Evolutionary conservation across 2,329 filamentous ascomycete genomes (phyloP).

Genomic region (Penicillium sp.): DNA sequence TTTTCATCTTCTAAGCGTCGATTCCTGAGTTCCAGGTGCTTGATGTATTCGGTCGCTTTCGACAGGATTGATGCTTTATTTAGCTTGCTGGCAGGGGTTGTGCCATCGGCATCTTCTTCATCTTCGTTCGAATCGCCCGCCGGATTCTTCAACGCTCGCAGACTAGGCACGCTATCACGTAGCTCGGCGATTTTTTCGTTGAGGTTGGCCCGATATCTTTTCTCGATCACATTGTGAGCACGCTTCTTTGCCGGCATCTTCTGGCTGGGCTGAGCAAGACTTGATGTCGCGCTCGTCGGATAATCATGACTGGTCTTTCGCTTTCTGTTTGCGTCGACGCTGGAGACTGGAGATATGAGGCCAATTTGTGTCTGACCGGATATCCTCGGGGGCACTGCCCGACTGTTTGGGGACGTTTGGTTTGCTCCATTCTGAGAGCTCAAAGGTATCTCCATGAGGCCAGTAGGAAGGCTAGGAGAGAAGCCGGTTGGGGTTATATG

Average conservation of each 20-base stretch:
- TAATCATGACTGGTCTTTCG: conserved; percentile 62
- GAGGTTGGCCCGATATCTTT: conserved; percentile 89
- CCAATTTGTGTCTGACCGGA: conserved; percentile 8
- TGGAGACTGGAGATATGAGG: conserved; percentile 23
- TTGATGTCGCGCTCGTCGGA: conserved; percentile 27
- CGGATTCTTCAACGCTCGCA: conserved; percentile 66
- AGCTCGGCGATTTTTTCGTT: conserved; percentile 96
- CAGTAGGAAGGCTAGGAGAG: conserved; percentile 28
- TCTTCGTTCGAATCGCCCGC: conserved; percentile 48
- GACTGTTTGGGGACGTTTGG: not conserved
- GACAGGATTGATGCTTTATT: conserved; percentile 97
- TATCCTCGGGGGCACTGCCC: conserved; percentile 3
- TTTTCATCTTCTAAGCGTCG: conserved; percentile 78
- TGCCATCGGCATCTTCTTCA: conserved; percentile 71
- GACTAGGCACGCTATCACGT: conserved; percentile 82
- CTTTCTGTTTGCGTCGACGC: conserved; percentile 48
- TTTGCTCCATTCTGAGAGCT: conserved; percentile 8
- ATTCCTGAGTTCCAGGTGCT: conserved; percentile 86
- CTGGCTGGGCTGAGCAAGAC: conserved; percentile 32
- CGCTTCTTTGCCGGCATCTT: conserved; percentile 75
- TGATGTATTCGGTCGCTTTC: conserved; percentile 94
- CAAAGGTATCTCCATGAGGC: conserved; percentile 25
- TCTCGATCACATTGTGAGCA: conserved; percentile 97
- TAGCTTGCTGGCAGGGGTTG: conserved; percentile 83
- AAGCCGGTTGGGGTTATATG: conserved; percentile 21